Percentiles rank a stretch among this genome's conserved stretches.
Evolutionary conservation across 2,329 filamentous ascomycete genomes (phyloP).

Genomic region (Parastagonospora avenae): DNA sequence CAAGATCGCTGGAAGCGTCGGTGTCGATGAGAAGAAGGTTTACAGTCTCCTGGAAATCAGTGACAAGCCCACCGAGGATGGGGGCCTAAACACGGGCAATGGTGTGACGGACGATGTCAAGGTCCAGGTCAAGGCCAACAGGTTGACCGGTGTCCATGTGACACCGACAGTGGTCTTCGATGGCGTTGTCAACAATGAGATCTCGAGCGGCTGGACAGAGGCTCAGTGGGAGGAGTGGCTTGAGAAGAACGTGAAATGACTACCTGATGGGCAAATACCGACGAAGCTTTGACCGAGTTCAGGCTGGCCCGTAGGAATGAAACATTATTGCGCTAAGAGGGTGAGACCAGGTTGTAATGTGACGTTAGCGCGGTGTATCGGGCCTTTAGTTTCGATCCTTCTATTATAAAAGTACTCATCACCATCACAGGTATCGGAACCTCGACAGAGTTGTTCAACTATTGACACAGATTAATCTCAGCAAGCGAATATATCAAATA

Average conservation of each 20-base stretch:
- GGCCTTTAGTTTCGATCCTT: no score
- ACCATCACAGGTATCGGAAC: no score
- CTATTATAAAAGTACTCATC: no score
- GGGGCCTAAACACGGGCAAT: constrained; percentile 78
- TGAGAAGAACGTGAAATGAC: constrained; percentile 65
- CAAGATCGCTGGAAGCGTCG: constrained; percentile 71
- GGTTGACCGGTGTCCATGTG: constrained; percentile 83
- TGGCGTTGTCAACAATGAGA: constrained; percentile 78
- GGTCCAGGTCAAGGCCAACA: constrained; percentile 76
- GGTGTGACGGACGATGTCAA: constrained; percentile 84
- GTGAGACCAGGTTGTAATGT: no score
- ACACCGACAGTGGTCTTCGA: constrained; percentile 90
- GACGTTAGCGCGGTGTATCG: no score
- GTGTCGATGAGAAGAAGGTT: constrained; percentile 72
- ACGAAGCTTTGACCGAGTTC: background rate
- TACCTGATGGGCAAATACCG: constrained; percentile 4
- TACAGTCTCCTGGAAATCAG: constrained; percentile 71
- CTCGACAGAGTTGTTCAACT: no score
- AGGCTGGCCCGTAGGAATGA: background rate
- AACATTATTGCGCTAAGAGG: background rate
- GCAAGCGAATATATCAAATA: no score
- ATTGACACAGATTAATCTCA: no score
- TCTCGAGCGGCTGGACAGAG: constrained; percentile 77
- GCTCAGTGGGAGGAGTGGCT: constrained; percentile 89
- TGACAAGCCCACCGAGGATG: constrained; percentile 69